Percentiles rank a stretch among this genome's conserved stretches.
Evolutionary conservation across 176 grass and related monocot species (phyloP).

Genomic region (Pontederia crassipes): DNA sequence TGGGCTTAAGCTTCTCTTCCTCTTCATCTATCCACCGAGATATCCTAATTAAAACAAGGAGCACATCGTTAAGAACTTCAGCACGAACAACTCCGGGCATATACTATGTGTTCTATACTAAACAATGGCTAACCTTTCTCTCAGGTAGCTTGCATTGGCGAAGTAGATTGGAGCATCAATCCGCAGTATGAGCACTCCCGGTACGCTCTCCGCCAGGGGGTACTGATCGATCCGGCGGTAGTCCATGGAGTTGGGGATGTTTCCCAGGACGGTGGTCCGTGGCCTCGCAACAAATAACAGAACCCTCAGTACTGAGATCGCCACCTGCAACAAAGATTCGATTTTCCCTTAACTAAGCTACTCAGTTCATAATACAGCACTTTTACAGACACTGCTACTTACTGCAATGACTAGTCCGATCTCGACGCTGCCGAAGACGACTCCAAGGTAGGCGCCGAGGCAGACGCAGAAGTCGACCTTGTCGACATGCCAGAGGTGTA

Average conservation of each 20-base stretch:
- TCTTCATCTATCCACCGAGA: conserved; percentile 81
- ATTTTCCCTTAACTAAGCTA: too few relatives aligned
- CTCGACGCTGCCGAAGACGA: conserved; percentile 9
- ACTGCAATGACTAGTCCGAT: conserved; percentile 8
- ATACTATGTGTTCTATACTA: not conserved
- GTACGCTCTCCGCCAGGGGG: conserved; percentile 37
- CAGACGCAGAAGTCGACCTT: conserved; percentile 7
- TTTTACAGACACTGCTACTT: too few relatives aligned
- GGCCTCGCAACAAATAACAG: conserved; percentile 67
- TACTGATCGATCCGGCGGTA: conserved; percentile 81
- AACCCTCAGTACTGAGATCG: conserved; percentile 51
- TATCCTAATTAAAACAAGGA: conserved; percentile 31
- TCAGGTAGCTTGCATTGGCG: conserved; percentile 73
- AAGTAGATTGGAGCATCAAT: conserved; percentile 88
- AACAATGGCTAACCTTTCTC: conserved; percentile 37
- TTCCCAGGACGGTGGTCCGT: conserved; percentile 60
- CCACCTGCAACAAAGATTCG: conserved; percentile 18
- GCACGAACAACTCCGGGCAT: not conserved
- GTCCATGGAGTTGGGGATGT: conserved; percentile 56
- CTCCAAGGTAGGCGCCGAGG: conserved; percentile 3
- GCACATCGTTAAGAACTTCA: too few relatives aligned
- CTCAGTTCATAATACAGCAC: too few relatives aligned
- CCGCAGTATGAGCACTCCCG: conserved; percentile 64
- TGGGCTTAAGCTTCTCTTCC: conserved; percentile 44
- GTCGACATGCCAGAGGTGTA: conserved; percentile 5